Base-by-base conservation (phyloP, 2,329 filamentous ascomycete genomes). In the Microcyclospora pomicola region DNA sequence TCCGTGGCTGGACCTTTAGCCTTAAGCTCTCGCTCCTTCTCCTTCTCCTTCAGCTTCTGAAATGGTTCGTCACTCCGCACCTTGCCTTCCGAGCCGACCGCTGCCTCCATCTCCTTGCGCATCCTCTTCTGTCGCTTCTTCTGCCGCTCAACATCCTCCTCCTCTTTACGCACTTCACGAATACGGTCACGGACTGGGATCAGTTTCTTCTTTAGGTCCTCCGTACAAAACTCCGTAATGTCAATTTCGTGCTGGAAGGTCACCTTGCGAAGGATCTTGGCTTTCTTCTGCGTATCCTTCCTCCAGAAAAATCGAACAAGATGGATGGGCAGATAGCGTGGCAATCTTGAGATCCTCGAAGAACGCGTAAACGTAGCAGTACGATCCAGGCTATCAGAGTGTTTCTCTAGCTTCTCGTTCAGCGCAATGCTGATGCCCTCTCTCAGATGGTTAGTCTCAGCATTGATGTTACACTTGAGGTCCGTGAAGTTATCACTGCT, bases 281-380 rank as follows among this genome's bases (percentile, higher is more conserved):
- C 87, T 71, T 98, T 98, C 69, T 96, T 96, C 62, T 92, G 81
- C 3, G 84, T 86, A 49, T 93, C 85, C 34, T 81, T 77, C 57
- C 93, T 88, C 91, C 91, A 98, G 67, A 88, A 95, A 66, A 98
- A 98, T 47, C 91, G 84, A 40, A 98, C 83, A 59, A 98, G 94
- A 62, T 98, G 91, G 3, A 98, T 84, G 0, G 91, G 91, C 33
- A 98, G 72, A 59, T 98, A 95, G 61, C 94, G 93, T 13, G 91
- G 91, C 35, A 95, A 68, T 14, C 88, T 80, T 9, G 87, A 76
- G 51, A 98, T 92, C 55, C 80, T 77, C n/a, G 85, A 91, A 3
- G 73, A 82, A 64, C 94, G 94, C 35, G 86, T 95, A 62, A 94
- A 98, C 2, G 74, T 62, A 7, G 84, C 81, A 55, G 94, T 77